Conservation (phyloP, 768 basidiomycete species). For the Mycena epipterygia region DNA sequence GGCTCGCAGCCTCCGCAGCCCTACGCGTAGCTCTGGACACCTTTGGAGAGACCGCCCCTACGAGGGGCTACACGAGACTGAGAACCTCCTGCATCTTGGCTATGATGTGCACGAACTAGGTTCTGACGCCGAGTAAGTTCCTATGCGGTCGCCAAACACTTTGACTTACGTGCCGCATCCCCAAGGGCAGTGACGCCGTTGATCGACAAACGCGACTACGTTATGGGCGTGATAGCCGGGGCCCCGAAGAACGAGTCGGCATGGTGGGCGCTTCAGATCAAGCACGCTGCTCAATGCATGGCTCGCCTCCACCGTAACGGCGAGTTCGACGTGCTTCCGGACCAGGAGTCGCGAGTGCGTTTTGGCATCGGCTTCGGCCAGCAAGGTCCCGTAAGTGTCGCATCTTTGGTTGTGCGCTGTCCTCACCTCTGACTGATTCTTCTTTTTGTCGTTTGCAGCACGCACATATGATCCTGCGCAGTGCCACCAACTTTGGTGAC, state of each 20-base stretch:
- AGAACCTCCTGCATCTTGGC: too few relatives aligned
- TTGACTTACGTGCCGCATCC: background rate
- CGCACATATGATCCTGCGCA: background rate
- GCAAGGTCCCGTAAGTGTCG: background rate
- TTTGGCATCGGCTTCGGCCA: background rate
- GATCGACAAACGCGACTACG: background rate
- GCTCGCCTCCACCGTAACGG: background rate
- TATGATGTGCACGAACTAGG: background rate
- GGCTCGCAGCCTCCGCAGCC: too few relatives aligned
- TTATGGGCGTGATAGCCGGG: background rate
- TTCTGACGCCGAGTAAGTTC: background rate
- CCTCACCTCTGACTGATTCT: background rate
- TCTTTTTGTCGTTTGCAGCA: background rate
- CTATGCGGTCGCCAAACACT: background rate
- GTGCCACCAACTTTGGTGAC: background rate
- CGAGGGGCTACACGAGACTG: too few relatives aligned
- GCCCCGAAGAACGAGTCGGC: background rate
- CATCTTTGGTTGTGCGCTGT: too few relatives aligned
- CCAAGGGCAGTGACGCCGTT: background rate
- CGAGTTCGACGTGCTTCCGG: background rate
- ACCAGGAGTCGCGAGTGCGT: background rate
- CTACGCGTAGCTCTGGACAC: too few relatives aligned
- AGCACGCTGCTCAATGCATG: background rate
- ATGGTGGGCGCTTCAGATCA: background rate
- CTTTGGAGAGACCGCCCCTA: too few relatives aligned